Evolutionary conservation across 495 filamentous ascomycete genomes (phyloP).

Genomic region (Amorphotheca resinae): DNA sequence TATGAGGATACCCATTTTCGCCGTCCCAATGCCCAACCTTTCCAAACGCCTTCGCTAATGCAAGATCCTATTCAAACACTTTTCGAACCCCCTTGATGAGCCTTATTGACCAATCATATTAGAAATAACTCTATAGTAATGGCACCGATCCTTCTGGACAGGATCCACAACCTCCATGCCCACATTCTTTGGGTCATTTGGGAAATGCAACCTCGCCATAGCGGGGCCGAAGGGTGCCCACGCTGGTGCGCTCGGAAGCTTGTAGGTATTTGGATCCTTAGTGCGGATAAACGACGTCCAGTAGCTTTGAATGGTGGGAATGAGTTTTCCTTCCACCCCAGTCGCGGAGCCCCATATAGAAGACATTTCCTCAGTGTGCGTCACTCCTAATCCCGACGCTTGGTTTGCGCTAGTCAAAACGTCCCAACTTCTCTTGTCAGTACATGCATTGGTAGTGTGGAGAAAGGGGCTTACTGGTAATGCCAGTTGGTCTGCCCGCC

Average conservation of each 20-base stretch:
- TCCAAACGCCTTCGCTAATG: too few relatives aligned
- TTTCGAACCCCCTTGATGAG: too few relatives aligned
- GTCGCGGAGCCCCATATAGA: constrained; percentile 43
- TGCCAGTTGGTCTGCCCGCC: constrained; percentile 36
- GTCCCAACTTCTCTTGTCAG: constrained; percentile 24
- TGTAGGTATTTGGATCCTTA: constrained; percentile 49
- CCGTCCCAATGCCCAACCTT: too few relatives aligned
- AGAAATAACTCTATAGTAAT: background rate
- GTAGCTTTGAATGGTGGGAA: constrained; percentile 48
- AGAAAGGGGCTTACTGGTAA: constrained; percentile 39
- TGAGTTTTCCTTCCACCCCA: constrained; percentile 9
- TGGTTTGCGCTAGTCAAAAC: constrained; percentile 40
- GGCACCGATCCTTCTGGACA: constrained; percentile 35
- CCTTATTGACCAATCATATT: background rate
- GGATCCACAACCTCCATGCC: constrained; percentile 41
- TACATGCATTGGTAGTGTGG: background rate
- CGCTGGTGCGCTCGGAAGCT: constrained; percentile 28
- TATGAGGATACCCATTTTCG: too few relatives aligned
- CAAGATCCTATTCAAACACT: too few relatives aligned
- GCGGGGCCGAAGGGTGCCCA: constrained; percentile 29
- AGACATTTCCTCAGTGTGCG: constrained; percentile 48
- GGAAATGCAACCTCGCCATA: constrained; percentile 38
- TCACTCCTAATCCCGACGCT: constrained; percentile 42
- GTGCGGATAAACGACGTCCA: constrained; percentile 57
- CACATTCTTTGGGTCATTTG: constrained; percentile 36